phyloP scores from a whole-genome alignment of 768 basidiomycete genomes.

The Amanita phalloides region DNA sequence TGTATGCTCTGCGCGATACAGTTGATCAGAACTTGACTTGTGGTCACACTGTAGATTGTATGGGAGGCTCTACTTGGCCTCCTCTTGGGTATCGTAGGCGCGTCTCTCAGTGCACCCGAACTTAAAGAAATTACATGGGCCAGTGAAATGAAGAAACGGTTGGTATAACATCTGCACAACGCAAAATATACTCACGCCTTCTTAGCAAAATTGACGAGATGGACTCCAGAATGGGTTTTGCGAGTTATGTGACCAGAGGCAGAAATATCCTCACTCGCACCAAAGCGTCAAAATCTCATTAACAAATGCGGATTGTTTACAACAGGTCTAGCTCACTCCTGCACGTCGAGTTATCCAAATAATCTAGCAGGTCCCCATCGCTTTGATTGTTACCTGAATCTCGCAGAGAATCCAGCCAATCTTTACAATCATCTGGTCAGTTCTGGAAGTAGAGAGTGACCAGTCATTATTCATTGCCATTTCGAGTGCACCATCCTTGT shows the following conservation, averaged over 20 bases:
- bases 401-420: too few relatives aligned
- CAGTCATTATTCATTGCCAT: too few relatives aligned
- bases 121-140: slow-evolving; percentile 83
- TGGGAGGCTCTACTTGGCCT: slow-evolving; percentile 56
- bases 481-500: too few relatives aligned
- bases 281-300: neutral
- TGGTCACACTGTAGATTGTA: slow-evolving; percentile 37
- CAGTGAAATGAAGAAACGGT: slow-evolving; percentile 82
- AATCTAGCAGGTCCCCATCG: too few relatives aligned
- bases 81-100: slow-evolving; percentile 61
- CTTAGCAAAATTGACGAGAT: slow-evolving; percentile 64
- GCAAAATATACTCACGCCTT: slow-evolving; percentile 2
- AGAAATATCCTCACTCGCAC: slow-evolving; percentile 25
- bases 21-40: neutral
- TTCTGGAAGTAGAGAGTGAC: too few relatives aligned
- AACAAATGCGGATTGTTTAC: neutral
- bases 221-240: slow-evolving; percentile 58
- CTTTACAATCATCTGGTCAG: too few relatives aligned
- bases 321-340: neutral
- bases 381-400: too few relatives aligned
- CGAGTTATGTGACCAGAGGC: slow-evolving; percentile 52
- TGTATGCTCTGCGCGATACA: slow-evolving; percentile 24
- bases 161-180: slow-evolving; percentile 14
- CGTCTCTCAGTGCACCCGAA: slow-evolving; percentile 54
- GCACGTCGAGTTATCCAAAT: too few relatives aligned